phyloP scores from a whole-genome alignment of 2,329 filamentous ascomycete genomes.

The Aspergillus sp. region DNA sequence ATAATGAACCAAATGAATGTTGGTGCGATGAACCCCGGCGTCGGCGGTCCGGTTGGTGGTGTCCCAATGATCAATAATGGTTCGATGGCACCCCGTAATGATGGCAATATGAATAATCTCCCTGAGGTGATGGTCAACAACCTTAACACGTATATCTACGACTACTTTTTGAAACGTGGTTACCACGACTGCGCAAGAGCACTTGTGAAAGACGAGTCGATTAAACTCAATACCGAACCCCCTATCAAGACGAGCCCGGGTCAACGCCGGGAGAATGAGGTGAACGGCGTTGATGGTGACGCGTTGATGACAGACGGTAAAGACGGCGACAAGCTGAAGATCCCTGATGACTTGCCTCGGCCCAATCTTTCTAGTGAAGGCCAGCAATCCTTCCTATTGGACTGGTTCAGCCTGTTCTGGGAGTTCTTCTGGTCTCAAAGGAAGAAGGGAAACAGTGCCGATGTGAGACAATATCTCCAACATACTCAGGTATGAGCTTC shows the following conservation, averaged over 20 bases:
- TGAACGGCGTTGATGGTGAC: constrained; percentile 72
- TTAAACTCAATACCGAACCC: constrained; percentile 56
- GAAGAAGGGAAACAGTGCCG: constrained; percentile 61
- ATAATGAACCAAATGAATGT: constrained; percentile 59
- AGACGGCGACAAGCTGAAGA: constrained; percentile 71
- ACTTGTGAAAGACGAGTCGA: constrained; percentile 62
- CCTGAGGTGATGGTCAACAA: constrained; percentile 40
- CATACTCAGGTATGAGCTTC: constrained; percentile 69
- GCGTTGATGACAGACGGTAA: constrained; percentile 81
- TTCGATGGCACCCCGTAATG: constrained; percentile 44
- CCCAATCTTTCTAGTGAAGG: constrained; percentile 57
- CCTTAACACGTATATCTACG: constrained; percentile 67
- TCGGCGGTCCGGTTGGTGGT: constrained; percentile 57
- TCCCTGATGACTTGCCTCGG: constrained; percentile 74
- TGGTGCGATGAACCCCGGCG: constrained; percentile 55
- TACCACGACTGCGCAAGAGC: constrained; percentile 82
- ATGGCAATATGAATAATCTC: constrained; percentile 38
- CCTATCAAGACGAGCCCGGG: constrained; percentile 68
- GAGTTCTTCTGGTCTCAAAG: constrained; percentile 88
- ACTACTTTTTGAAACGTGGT: constrained; percentile 77
- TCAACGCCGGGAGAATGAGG: constrained; percentile 65
- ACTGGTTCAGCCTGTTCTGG: constrained; percentile 98
- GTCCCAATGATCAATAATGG: constrained; percentile 57
- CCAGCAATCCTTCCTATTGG: constrained; percentile 81
- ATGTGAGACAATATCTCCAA: constrained; percentile 72